A percentile compares a stretch with the other conserved stretches of the same genome.
These are phyloP conservation scores for Funneliformis caledonium DNA, from an alignment of 371 early-diverging fungal species.

Conservation along the genomic window DNA sequence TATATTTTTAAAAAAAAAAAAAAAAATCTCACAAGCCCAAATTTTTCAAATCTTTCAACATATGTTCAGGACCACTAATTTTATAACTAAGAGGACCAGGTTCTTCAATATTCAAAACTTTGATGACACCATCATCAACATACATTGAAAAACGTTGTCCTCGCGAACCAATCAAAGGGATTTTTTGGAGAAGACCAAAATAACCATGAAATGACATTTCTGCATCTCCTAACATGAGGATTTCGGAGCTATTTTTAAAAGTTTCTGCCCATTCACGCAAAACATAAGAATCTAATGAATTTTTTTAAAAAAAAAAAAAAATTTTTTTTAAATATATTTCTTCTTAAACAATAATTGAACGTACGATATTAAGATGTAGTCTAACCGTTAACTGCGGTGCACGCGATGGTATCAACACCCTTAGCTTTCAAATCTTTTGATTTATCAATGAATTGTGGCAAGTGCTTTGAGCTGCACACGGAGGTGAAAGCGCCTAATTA, in stretches of 20 bases:
- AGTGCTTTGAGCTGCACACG: slow-evolving; percentile 77
- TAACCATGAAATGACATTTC: slow-evolving; percentile 33
- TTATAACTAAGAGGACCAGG: slow-evolving; percentile 37
- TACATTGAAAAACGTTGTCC: slow-evolving; percentile 42
- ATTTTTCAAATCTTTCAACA: slow-evolving; percentile 31
- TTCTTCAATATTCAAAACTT: slow-evolving; percentile 44
- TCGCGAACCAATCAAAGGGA: slow-evolving; percentile 41
- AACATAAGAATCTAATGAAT: slow-evolving; percentile 34
- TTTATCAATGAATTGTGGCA: slow-evolving; percentile 66
- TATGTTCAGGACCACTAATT: slow-evolving; percentile 7
- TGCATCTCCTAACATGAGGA: slow-evolving; percentile 42
- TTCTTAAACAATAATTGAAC: background rate
- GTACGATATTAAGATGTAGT: slow-evolving; percentile 46
- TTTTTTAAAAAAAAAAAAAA: background rate
- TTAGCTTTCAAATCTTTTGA: slow-evolving; percentile 61
- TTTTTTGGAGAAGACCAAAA: slow-evolving; percentile 38
- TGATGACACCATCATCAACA: slow-evolving; percentile 43
- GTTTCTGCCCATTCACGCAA: slow-evolving; percentile 38
- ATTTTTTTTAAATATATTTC: too few relatives aligned
- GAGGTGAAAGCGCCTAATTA: slow-evolving; percentile 72
- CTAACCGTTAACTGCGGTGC: slow-evolving; percentile 62
- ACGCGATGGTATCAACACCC: slow-evolving; percentile 68
- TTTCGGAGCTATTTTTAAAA: slow-evolving; percentile 4
- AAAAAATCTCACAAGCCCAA: background rate
- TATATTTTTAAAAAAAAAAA: too few relatives aligned